Percentiles rank a stretch among this genome's conserved stretches.
These are phyloP conservation scores for Rhamnella rubrinervis DNA, from an alignment of 331 rosid species.

Conservation along the genomic window DNA sequence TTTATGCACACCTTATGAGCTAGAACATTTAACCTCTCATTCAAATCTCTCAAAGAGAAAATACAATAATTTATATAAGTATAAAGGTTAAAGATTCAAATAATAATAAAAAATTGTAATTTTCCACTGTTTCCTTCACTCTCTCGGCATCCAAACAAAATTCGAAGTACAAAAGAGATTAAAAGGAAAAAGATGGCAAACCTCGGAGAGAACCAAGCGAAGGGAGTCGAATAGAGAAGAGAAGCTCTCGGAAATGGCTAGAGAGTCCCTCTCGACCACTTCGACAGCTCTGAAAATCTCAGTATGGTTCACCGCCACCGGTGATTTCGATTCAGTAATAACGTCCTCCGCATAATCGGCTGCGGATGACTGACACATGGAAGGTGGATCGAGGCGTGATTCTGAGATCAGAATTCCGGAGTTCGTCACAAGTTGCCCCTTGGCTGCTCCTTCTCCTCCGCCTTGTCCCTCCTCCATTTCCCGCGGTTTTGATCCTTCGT, in stretches of 20 bases:
- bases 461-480: constrained; percentile 31
- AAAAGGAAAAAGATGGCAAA: constrained; percentile 5
- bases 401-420: constrained; percentile 37
- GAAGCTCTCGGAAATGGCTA: constrained; percentile 73
- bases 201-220: constrained; percentile 72
- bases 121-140: constrained; percentile 10
- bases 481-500: constrained; percentile 22
- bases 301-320: constrained; percentile 34
- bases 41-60: neutral
- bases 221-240: constrained; percentile 77
- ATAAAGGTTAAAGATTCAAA: too few species aligned
- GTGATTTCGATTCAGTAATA: constrained; percentile 20
- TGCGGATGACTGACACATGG: constrained; percentile 12
- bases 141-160: constrained; percentile 16
- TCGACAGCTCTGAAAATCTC: constrained; percentile 61
- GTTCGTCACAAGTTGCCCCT: constrained; percentile 10
- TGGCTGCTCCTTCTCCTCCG: constrained; percentile 10
- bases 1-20: neutral
- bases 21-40: neutral
- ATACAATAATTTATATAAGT: too few species aligned
- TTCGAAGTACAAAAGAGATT: neutral
- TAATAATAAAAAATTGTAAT: neutral
- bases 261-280: constrained; percentile 73
- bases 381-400: constrained; percentile 13
- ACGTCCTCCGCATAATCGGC: constrained; percentile 21